Evolutionary conservation across 805 yeast species (phyloP).

Genomic region (Yarrowia osloensis): DNA sequence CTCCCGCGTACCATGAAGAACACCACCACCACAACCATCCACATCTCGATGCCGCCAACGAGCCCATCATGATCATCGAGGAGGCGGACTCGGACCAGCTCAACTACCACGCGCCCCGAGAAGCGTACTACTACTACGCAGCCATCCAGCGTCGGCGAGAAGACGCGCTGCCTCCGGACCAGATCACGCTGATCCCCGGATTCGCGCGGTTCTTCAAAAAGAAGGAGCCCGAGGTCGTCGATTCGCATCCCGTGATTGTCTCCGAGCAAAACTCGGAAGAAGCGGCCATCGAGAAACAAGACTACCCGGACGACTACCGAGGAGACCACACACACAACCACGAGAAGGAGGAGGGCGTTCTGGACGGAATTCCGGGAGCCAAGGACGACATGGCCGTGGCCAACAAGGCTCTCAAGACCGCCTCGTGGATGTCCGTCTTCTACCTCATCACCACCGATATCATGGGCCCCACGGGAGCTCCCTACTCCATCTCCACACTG

Average conservation of each 20-base stretch:
- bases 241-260: neutral
- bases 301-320: conserved; percentile 17
- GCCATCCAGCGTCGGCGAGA: conserved; percentile 9
- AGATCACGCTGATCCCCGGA: conserved; percentile 1
- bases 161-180: neutral
- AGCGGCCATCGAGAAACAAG: neutral
- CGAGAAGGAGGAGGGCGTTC: neutral
- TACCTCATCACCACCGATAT: conserved; percentile 53
- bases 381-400: conserved; percentile 32
- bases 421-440: conserved; percentile 43
- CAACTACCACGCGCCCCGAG: conserved; percentile 26
- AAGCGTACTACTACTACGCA: conserved; percentile 27
- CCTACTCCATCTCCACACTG: conserved; percentile 49
- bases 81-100: conserved; percentile 21
- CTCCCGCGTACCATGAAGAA: neutral
- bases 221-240: neutral
- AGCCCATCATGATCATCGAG: conserved; percentile 18
- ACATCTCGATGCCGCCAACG: conserved; percentile 16
- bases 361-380: conserved; percentile 26
- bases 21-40: conserved; percentile 4
- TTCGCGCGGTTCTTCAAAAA: conserved; percentile 3
- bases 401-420: conserved; percentile 36
- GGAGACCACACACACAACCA: conserved; percentile 7
- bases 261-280: neutral
- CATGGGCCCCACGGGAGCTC: conserved; percentile 51